A percentile compares a stretch with the other conserved stretches of the same genome.
Evolutionary conservation across 768 basidiomycete species (phyloP).

Genomic region (Pisolithus tinctorius): DNA sequence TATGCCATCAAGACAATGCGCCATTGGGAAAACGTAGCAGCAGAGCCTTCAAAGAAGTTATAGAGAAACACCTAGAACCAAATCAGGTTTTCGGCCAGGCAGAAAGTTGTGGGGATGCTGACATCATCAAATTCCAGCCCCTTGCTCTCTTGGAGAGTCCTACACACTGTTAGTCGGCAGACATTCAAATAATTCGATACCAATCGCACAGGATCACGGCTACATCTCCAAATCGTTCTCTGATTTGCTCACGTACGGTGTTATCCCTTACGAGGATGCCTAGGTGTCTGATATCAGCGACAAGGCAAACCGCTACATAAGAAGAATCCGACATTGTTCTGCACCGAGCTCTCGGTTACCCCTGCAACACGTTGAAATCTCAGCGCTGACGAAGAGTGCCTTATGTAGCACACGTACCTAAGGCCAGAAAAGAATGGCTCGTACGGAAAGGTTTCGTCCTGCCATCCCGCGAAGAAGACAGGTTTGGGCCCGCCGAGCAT

Average conservation of each 20-base stretch:
- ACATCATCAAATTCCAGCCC: slow-evolving; percentile 22
- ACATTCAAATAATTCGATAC: background rate
- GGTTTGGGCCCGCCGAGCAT: slow-evolving; percentile 49
- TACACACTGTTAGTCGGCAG: background rate
- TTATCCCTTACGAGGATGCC: slow-evolving; percentile 68
- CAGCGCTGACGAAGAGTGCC: background rate
- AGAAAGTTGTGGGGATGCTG: background rate
- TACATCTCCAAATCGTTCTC: slow-evolving; percentile 47
- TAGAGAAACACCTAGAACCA: slow-evolving; percentile 58
- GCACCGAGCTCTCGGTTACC: slow-evolving; percentile 55
- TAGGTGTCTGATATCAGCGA: slow-evolving; percentile 14
- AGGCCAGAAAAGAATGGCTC: slow-evolving; percentile 53
- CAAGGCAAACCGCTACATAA: background rate
- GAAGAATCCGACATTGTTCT: slow-evolving; percentile 48
- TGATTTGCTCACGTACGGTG: slow-evolving; percentile 39
- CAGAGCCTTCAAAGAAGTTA: slow-evolving; percentile 69
- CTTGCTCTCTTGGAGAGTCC: slow-evolving; percentile 29
- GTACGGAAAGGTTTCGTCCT: slow-evolving; percentile 34
- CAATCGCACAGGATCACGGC: slow-evolving; percentile 50
- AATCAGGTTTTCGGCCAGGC: background rate
- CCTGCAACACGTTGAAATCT: slow-evolving; percentile 23
- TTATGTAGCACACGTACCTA: slow-evolving; percentile 27
- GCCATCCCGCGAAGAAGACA: slow-evolving; percentile 49
- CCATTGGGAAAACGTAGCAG: slow-evolving; percentile 47
- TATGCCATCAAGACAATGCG: slow-evolving; percentile 44